These are phyloP conservation scores for Kwoniella newhampshirensis DNA, from an alignment of 768 basidiomycete species.

Conservation along the genomic window DNA sequence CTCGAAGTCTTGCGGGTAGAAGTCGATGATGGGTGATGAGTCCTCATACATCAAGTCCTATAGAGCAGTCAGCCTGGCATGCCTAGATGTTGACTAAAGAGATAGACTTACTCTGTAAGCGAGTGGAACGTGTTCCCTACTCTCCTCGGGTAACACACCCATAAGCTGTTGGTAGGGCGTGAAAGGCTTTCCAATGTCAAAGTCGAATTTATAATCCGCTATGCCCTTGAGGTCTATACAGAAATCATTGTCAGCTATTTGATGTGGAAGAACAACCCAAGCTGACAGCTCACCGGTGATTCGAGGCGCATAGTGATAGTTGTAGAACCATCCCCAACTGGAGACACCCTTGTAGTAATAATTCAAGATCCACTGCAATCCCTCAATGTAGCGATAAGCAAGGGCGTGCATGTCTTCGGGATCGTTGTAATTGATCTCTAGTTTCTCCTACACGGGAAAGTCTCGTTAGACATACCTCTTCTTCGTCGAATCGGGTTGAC, in stretches of 20 bases:
- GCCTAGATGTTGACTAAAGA: not conserved
- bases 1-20: conserved; percentile 90
- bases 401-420: conserved; percentile 69
- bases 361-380: conserved; percentile 98
- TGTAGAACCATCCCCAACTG: conserved; percentile 98
- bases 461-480: not conserved
- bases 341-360: conserved; percentile 98
- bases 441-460: conserved; percentile 66
- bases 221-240: conserved; percentile 62
- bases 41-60: conserved; percentile 86
- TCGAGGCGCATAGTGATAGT: conserved; percentile 95
- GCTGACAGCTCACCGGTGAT: conserved; percentile 71
- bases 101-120: conserved; percentile 70
- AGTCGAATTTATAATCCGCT: conserved; percentile 77
- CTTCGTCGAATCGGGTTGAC: conserved; percentile 16
- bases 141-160: conserved; percentile 92
- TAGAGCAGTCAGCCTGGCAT: not conserved
- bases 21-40: conserved; percentile 84
- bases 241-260: conserved; percentile 6
- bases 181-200: conserved; percentile 85
- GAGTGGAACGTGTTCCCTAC: conserved; percentile 79
- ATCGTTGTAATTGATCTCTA: conserved; percentile 71
- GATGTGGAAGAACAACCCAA: not conserved
- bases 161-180: conserved; percentile 92
- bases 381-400: conserved; percentile 80